Evolutionary conservation across 805 yeast genomes (phyloP), one percentile per base, ranked within the genome.

Genomic region (Candida coleopterorum): DNA sequence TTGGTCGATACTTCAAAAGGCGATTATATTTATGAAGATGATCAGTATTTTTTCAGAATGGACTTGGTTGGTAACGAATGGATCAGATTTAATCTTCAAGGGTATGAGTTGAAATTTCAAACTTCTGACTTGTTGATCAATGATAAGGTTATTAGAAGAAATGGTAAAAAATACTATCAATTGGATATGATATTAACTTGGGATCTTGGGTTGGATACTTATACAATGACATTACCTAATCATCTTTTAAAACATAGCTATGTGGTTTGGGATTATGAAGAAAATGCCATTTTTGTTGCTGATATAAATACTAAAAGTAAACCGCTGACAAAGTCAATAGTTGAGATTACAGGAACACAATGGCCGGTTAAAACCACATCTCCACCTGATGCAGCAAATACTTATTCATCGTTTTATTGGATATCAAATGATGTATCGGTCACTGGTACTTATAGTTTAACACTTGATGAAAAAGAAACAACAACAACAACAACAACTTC

Each of bases 161-260:
- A 46, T 17, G 48, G 46, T 10, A 21, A 33, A 5, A 29, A 24
- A 9, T 46, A 48, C 32, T 42, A 34, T 21, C 31, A 32, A 7
- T 41, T 50, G 11, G 25, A 34, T 15, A 22, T 49, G 22, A 12
- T 18, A 10, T 11, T 32, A 5, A 34, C 41, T 9, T 39, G 43
- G 4, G 36, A 41, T 7, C 39, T 49, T 26, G 53, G 49, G 1
- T 18, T 18, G 3, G 34, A 41, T 32, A 30, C 41, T 21, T 42
- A 46, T 32, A 37, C 32, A 14, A 48, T 49, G 9, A 37, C 47
- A 1, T 25, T 50, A 8, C 53, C 53, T 14, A 49, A 49, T 32
- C 40, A 36, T n/a, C 28, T 51, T 2, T 32, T 46, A 20, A 42
- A 46, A 22, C 39, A 47, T 34, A 41, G 40, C 29, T 51, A 46